A percentile compares a stretch with the other conserved stretches of the same genome.
Conservation (phyloP, 1,284 basidiomycete species). For the Inonotus obliquus region DNA sequence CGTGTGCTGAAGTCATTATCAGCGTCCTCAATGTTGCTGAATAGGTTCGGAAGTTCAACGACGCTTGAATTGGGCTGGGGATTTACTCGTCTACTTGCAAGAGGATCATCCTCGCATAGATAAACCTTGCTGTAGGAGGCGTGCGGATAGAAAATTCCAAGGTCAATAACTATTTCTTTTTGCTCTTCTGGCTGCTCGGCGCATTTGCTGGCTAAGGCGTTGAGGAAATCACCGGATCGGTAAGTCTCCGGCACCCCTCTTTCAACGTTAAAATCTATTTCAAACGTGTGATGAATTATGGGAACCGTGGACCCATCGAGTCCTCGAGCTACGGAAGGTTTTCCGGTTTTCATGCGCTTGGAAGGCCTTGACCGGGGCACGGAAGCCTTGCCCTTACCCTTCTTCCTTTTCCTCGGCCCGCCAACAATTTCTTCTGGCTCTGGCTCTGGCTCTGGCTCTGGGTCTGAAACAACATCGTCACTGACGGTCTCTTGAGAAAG, state of each 20-base stretch:
- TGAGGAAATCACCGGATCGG: neutral
- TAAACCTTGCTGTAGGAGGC: neutral
- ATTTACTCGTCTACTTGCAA: neutral
- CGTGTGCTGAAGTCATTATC: conserved; percentile 12
- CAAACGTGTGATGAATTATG: conserved; percentile 9
- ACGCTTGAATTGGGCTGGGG: conserved; percentile 1
- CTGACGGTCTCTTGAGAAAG: neutral
- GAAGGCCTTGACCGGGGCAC: neutral
- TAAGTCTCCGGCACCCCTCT: neutral
- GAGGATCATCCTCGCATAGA: conserved; percentile 9
- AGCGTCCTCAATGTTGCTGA: conserved; percentile 1
- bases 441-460: conserved; percentile 4
- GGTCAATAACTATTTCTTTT: conserved; percentile 4
- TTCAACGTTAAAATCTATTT: conserved; percentile 10
- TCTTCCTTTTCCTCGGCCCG: conserved; percentile 2
- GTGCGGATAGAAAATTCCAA: conserved; percentile 14
- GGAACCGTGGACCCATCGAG: conserved; percentile 7
- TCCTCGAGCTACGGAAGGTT: neutral
- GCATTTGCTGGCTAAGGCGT: neutral
- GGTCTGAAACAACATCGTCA: neutral
- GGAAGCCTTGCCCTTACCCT: neutral
- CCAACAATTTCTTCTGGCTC: neutral
- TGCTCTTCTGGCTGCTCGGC: conserved; percentile 4
- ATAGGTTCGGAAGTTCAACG: conserved; percentile 1
- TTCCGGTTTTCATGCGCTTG: conserved; percentile 9